Evolutionary conservation across 192 early-diverging fungal genomes (phyloP).

Genomic region (Mortierella antarctica): DNA sequence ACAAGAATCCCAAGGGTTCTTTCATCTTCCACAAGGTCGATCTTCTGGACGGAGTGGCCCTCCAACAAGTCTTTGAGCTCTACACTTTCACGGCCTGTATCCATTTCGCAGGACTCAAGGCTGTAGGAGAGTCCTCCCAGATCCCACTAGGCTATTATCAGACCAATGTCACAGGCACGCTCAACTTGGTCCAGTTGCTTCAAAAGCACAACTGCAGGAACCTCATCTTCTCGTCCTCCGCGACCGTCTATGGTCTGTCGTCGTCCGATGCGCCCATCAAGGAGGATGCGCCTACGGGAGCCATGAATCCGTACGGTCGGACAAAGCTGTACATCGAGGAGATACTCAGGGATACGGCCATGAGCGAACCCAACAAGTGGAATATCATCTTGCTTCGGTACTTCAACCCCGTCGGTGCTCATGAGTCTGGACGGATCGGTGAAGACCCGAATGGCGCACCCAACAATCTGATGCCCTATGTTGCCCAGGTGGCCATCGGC

Average conservation of each 20-base stretch:
- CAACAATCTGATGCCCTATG: conserved; percentile 93
- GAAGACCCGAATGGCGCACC: conserved; percentile 89
- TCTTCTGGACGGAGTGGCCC: conserved; percentile 77
- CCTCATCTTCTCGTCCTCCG: conserved; percentile 94
- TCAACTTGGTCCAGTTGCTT: conserved; percentile 86
- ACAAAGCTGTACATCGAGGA: conserved; percentile 91
- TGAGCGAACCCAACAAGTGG: conserved; percentile 63
- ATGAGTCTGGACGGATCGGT: conserved; percentile 89
- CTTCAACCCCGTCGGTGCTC: conserved; percentile 96
- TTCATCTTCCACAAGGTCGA: conserved; percentile 80
- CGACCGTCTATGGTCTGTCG: conserved; percentile 88
- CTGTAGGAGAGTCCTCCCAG: conserved; percentile 81
- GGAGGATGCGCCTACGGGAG: conserved; percentile 76
- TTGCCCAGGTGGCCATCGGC: conserved; percentile 90
- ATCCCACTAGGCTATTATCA: conserved; percentile 92
- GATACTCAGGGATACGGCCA: conserved; percentile 80
- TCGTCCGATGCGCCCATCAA: conserved; percentile 54
- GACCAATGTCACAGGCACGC: conserved; percentile 91
- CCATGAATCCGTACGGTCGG: conserved; percentile 92
- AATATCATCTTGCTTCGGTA: conserved; percentile 81
- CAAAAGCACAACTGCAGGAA: conserved; percentile 81
- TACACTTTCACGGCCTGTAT: conserved; percentile 68
- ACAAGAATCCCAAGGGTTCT: conserved; percentile 47
- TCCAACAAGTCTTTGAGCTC: conserved; percentile 76
- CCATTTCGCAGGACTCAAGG: conserved; percentile 92